phyloP scores from a whole-genome alignment of 331 rosid species.

The Malus hybrid region DNA sequence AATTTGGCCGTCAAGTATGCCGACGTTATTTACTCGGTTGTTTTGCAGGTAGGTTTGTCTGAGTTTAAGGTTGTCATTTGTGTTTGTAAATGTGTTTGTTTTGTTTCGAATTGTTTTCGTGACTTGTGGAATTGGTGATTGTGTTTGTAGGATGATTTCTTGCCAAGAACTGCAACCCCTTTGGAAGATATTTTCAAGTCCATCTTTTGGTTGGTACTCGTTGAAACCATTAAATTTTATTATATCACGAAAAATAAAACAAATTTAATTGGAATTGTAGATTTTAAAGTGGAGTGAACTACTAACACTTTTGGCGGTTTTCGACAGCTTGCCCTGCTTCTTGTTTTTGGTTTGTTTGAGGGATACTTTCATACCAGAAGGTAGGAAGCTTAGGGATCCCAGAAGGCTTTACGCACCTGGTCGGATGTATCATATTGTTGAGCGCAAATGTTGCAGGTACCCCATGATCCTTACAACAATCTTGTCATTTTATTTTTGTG shows the following conservation, averaged over 20 bases:
- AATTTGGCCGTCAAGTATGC: constrained; percentile 95
- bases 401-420: constrained; percentile 96
- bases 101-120: not conserved
- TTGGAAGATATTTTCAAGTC: constrained; percentile 91
- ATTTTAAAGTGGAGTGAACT: constrained; percentile 29
- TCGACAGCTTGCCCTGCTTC: constrained; percentile 95
- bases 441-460: constrained; percentile 92
- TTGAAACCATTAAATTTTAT: not conserved
- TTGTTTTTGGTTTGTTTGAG: constrained; percentile 83
- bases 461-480: not conserved
- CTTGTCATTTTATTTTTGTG: not conserved
- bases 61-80: not conserved
- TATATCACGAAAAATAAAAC: not conserved
- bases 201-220: constrained; percentile 60
- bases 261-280: not conserved
- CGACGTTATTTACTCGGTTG: constrained; percentile 62
- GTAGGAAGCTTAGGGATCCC: constrained; percentile 77
- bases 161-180: constrained; percentile 91
- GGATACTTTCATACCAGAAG: constrained; percentile 87
- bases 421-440: constrained; percentile 82
- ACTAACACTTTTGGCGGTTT: constrained; percentile 53
- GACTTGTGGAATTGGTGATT: not conserved
- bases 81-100: not conserved
- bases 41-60: constrained; percentile 59
- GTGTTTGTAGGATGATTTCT: constrained; percentile 71